These are phyloP conservation scores for Citeromyces hawaiiensis DNA, from an alignment of 1,139 yeast genomes.

Conservation along the genomic window DNA sequence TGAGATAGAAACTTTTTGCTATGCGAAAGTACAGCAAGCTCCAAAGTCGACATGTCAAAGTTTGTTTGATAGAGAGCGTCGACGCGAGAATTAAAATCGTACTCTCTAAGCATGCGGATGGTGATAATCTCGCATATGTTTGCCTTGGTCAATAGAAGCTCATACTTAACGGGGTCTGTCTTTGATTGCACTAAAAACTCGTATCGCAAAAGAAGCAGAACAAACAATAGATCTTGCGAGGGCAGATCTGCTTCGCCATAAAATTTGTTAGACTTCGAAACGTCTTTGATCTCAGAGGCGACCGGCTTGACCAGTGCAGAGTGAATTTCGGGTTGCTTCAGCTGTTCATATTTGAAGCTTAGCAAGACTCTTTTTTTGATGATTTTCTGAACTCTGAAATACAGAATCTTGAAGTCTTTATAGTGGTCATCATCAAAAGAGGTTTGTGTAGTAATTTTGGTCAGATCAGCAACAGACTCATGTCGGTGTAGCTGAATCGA, in stretches of 20 bases:
- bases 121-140: not conserved
- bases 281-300: not conserved
- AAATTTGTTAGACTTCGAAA: not conserved
- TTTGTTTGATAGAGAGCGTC: not conserved
- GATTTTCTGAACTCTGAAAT: not conserved
- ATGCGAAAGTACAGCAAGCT: not conserved
- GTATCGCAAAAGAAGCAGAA: not conserved
- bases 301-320: not conserved
- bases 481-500: not conserved
- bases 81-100: not conserved
- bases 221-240: not conserved
- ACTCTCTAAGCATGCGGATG: not conserved
- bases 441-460: slow-evolving; percentile 3
- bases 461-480: not conserved
- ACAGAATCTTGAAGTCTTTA: not conserved
- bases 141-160: not conserved
- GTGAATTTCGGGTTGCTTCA: not conserved
- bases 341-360: not conserved
- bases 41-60: not conserved
- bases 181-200: not conserved
- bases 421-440: slow-evolving; percentile 3
- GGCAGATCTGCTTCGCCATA: not conserved
- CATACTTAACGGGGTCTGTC: not conserved
- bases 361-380: not conserved
- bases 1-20: not conserved